phyloP scores from a whole-genome alignment of 169 alveolate genomes.

The Plasmodium berghei region DNA sequence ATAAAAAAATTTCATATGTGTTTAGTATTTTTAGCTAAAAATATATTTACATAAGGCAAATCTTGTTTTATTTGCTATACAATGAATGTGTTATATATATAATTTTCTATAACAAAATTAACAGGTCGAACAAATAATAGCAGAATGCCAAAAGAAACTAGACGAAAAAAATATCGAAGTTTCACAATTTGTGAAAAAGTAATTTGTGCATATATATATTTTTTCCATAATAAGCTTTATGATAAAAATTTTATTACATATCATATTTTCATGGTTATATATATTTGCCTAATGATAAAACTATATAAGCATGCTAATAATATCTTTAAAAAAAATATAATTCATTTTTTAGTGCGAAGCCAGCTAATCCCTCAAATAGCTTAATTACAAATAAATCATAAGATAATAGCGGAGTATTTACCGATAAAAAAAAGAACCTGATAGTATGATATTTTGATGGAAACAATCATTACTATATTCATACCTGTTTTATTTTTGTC shows the following conservation, averaged over 20 bases:
- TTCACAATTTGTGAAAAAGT: slow-evolving; percentile 62
- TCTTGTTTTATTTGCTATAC: neutral
- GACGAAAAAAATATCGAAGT: slow-evolving; percentile 67
- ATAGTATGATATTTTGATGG: slow-evolving; percentile 27
- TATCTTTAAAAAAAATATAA: too few relatives aligned
- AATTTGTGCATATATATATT: slow-evolving; percentile 20
- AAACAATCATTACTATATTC: neutral
- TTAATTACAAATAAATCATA: slow-evolving; percentile 6
- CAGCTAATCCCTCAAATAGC: slow-evolving; percentile 25
- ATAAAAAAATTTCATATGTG: neutral
- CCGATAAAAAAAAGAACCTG: slow-evolving; percentile 38
- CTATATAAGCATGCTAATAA: too few relatives aligned
- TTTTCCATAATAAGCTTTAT: neutral
- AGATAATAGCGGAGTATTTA: slow-evolving; percentile 2
- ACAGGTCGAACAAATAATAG: slow-evolving; percentile 72
- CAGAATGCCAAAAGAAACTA: slow-evolving; percentile 65
- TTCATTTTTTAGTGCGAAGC: slow-evolving; percentile 27
- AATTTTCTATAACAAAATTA: neutral
- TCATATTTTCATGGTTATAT: too few relatives aligned
- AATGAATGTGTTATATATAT: neutral
- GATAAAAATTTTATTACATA: neutral
- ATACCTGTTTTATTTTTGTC: slow-evolving; percentile 1
- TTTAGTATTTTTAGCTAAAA: neutral
- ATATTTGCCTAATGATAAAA: too few relatives aligned
- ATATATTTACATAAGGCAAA: neutral